A percentile compares a stretch with the other conserved stretches of the same genome.
phyloP scores from a whole-genome alignment of 257 asterid species.

The Penstemon newberryi region DNA sequence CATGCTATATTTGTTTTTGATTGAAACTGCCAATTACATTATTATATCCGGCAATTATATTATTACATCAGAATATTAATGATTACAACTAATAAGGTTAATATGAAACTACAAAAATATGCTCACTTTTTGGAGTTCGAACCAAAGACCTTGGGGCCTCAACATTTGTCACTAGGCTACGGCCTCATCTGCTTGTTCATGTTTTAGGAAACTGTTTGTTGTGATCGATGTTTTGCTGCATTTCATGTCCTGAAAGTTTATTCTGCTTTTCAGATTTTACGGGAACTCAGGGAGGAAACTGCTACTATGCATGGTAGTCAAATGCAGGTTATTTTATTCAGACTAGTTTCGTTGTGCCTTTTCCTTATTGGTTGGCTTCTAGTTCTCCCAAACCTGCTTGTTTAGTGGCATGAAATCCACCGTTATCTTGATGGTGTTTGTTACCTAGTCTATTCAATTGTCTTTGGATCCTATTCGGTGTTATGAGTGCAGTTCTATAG shows the following conservation, averaged over 20 bases:
- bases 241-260: conserved; percentile 7
- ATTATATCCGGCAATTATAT: too few relatives aligned
- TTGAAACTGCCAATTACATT: too few relatives aligned
- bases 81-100: too few relatives aligned
- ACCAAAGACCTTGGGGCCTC: too few relatives aligned
- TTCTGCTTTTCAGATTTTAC: conserved; percentile 53
- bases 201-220: neutral
- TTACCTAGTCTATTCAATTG: conserved; percentile 10
- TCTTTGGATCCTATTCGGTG: neutral
- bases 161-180: neutral
- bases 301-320: conserved; percentile 81
- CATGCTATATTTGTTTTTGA: too few relatives aligned
- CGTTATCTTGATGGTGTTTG: conserved; percentile 13
- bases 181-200: conserved; percentile 9
- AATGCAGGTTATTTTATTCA: conserved; percentile 63
- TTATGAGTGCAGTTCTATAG: neutral
- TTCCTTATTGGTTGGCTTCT: neutral
- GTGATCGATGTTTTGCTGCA: conserved; percentile 4
- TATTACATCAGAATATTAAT: too few relatives aligned
- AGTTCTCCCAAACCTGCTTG: neutral
- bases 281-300: conserved; percentile 95
- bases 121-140: too few relatives aligned
- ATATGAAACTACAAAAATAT: too few relatives aligned
- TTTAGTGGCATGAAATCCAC: neutral
- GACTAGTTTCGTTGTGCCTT: neutral